Evolutionary conservation across 305 asterid genomes (phyloP).

Genomic region (Ilex paraguariensis): DNA sequence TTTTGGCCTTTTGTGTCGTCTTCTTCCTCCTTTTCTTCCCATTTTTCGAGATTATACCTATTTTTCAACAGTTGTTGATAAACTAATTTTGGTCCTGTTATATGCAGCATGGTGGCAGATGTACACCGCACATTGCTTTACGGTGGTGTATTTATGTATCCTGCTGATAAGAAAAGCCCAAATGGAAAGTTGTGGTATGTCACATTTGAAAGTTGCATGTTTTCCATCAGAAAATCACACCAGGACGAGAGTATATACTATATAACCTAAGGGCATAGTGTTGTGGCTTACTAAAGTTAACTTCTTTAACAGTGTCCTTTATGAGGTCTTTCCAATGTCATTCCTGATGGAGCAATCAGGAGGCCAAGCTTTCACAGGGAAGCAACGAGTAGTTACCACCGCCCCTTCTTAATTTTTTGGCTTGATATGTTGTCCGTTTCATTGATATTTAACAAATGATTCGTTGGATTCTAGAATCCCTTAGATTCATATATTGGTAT

Average conservation of each 20-base stretch:
- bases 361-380: constrained; percentile 94
- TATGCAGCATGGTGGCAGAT: constrained; percentile 93
- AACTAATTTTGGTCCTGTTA: not conserved
- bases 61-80: no score
- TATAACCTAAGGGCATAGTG: no score
- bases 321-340: constrained; percentile 97
- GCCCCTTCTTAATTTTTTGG: not conserved
- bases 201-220: not conserved
- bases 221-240: no score
- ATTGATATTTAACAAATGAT: no score
- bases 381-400: constrained; percentile 49
- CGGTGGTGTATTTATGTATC: constrained; percentile 96
- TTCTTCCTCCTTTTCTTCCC: no score
- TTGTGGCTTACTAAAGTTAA: not conserved
- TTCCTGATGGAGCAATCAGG: constrained; percentile 98
- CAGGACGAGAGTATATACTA: no score
- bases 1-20: no score
- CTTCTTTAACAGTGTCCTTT: constrained; percentile 63
- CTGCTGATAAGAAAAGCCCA: constrained; percentile 97
- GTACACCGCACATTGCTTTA: constrained; percentile 96
- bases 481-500: no score
- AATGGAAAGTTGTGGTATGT: constrained; percentile 74
- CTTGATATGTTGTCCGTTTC: no score
- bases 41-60: no score
- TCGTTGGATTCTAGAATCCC: no score